Evolutionary conservation across 2,329 filamentous ascomycete genomes (phyloP), one percentile per base, ranked within the genome.

Genomic region (Neurospora crassa): DNA sequence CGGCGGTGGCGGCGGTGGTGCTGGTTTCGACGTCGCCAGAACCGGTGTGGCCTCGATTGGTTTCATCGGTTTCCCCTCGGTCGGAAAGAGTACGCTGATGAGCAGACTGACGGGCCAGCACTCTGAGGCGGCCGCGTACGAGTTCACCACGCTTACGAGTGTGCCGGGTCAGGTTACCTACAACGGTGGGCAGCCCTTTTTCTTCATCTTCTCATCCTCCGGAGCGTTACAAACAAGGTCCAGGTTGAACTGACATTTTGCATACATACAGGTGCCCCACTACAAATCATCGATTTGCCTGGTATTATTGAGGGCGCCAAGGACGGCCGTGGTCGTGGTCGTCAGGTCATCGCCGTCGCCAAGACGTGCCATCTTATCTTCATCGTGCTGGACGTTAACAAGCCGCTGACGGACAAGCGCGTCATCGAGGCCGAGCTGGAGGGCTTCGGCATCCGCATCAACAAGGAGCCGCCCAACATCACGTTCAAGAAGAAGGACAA

Each of bases 401-500:
- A 99, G 83, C 96, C 96, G 34, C 85, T 99, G 77, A 97, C 95
- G 18, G 96, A 99, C 83, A 99, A 99, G 86, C 89, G 93, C 73
- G 87, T 99, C 74, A 99, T 99, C 78, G 96, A 99, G 83, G 87
- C 89, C 69, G 96, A 99, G 84, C 83, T 99, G 80, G 96, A 99
- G 81, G 96, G 96, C 8, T 99, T 99, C 78, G 96, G 96, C 42
- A 97, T 99, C 79, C 89, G 96, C 71, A 95, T 98, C 85, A 99
- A 99, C 86, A 99, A 98, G 85, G 84, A 90, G 77, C 96, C 96
- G 37, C 96, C 96, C 53, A 99, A 99, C 81, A 99, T 99, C 78
- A 92, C 96, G n/a, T 97, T 97, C 86, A 96, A 91, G 84, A 99
- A 99, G 87, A 99, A 99, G 86, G 96, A 99, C 83, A 98, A 98